Base-by-base conservation (phyloP, 768 basidiomycete species). In the Tulasnella calospora region DNA sequence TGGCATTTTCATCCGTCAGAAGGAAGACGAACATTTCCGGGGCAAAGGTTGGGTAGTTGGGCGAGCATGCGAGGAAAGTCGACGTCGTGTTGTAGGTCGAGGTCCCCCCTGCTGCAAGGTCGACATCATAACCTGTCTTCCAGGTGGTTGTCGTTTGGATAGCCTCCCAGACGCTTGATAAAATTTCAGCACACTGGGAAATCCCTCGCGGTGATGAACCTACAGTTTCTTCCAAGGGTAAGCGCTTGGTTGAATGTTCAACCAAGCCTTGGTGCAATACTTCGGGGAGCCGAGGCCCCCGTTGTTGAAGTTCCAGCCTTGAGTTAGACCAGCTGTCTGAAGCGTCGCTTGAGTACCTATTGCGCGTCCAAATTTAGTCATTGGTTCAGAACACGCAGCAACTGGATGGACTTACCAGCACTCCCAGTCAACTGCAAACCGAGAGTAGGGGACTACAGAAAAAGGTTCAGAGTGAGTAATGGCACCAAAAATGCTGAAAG, bases 31-130 rank as follows among this genome's bases (percentile, higher is more conserved):
- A 67, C 61, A 67, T 67, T 33, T 67, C 61, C 30, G 61, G 61
- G 30, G 61, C 61, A 35, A 67, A 67, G 61, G 61, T 67, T 30
- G 33, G 30, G 13, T 72, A 72, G 44, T 72, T 72, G 36, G 71
- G 38, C 36, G 71, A 67, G 36, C 71, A 72, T 41, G 71, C 71
- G 27, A 72, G 71, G 71, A 72, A 72, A 8, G 36, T 72, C 27
- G 71, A 72, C 13, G 71, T 72, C 1, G 36, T 27, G 36, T 40
- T 40, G 27, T 40, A 40, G 19, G 36, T 46, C n/a, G 71, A 27
- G 71, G 71, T 72, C n/a, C 2, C 36, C n/a, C 30, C 44, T 13
- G 44, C 71, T 8, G 71, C 36, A 38, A 72, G 71, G 36, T 72
- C 21, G 9, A 46, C 71, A 46, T 72, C 44, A 35, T 72, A 72